Conservation (phyloP, 1,284 basidiomycete species). For the Stygiomarasmius scandens region DNA sequence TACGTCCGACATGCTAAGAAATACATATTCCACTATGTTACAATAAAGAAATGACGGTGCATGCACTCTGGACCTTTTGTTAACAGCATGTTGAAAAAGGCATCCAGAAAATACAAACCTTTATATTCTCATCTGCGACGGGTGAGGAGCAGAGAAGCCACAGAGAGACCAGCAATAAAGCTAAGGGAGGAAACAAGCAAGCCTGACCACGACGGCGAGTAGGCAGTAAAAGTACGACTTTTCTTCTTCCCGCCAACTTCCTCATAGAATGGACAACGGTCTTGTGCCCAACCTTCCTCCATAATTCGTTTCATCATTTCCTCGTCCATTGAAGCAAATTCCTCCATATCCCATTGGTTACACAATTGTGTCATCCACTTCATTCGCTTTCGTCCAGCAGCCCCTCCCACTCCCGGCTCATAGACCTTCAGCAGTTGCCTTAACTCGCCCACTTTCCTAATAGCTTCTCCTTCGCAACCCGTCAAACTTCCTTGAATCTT, state of each 20-base stretch:
- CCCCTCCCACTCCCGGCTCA: conserved; percentile 79
- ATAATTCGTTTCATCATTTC: conserved; percentile 59
- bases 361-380: conserved; percentile 94
- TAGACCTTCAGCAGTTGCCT: conserved; percentile 69
- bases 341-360: conserved; percentile 81
- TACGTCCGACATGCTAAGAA: too few relatives aligned
- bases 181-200: conserved; percentile 30
- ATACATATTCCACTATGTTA: too few relatives aligned
- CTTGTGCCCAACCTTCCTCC: conserved; percentile 72
- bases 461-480: conserved; percentile 75
- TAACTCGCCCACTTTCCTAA: conserved; percentile 79
- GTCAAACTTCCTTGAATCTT: conserved; percentile 75
- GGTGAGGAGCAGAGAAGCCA: conserved; percentile 11
- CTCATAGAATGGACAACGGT: conserved; percentile 49
- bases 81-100: too few relatives aligned
- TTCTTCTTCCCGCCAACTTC: conserved; percentile 41
- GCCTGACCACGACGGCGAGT: not conserved
- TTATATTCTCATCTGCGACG: conserved; percentile 18
- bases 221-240: not conserved
- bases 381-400: conserved; percentile 80
- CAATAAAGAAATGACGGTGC: too few relatives aligned
- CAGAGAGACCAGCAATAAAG: conserved; percentile 34
- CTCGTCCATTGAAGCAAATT: conserved; percentile 71
- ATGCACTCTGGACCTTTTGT: too few relatives aligned
- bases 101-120: not conserved